Percentiles rank a stretch among this genome's conserved stretches.
These are phyloP conservation scores for Candida tallmaniae DNA, from an alignment of 805 yeast genomes.

Conservation along the genomic window DNA sequence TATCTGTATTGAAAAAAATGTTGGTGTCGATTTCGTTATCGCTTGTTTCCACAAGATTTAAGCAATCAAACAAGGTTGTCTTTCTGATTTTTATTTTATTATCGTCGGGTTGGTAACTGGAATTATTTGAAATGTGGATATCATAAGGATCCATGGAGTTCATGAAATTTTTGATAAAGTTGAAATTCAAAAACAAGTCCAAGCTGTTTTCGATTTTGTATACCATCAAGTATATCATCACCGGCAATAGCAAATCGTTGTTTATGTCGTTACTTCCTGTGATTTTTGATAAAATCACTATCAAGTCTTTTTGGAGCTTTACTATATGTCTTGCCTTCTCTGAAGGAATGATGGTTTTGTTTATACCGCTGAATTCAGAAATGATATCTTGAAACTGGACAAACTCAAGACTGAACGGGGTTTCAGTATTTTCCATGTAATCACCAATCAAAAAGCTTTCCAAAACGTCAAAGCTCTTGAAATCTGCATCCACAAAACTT, in stretches of 20 bases:
- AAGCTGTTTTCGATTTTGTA: constrained; percentile 15
- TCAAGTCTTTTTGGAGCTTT: constrained; percentile 27
- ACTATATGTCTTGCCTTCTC: constrained; percentile 28
- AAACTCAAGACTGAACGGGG: not conserved
- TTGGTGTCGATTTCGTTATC: constrained; percentile 1
- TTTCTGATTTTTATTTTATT: constrained; percentile 13
- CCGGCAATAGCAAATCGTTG: constrained; percentile 38
- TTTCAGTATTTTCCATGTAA: constrained; percentile 1
- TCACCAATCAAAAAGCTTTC: not conserved
- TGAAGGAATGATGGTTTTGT: constrained; percentile 25
- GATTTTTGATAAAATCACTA: constrained; percentile 15
- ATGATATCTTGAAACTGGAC: constrained; percentile 12
- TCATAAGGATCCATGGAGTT: constrained; percentile 29
- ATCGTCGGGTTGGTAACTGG: constrained; percentile 8
- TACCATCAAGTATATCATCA: constrained; percentile 32
- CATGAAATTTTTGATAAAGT: constrained; percentile 33
- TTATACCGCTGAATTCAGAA: constrained; percentile 15
- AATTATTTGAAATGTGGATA: constrained; percentile 14
- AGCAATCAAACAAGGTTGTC: constrained; percentile 24
- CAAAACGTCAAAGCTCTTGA: constrained; percentile 10
- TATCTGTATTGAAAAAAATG: constrained; percentile 27
- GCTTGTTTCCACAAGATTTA: constrained; percentile 19
- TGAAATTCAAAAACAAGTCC: constrained; percentile 33
- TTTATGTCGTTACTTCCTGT: constrained; percentile 22
- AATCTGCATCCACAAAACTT: constrained; percentile 23